Percentiles rank a stretch among this genome's conserved stretches.
Evolutionary conservation across 129 eudicot species (phyloP).

Genomic region (Tagetes erecta): DNA sequence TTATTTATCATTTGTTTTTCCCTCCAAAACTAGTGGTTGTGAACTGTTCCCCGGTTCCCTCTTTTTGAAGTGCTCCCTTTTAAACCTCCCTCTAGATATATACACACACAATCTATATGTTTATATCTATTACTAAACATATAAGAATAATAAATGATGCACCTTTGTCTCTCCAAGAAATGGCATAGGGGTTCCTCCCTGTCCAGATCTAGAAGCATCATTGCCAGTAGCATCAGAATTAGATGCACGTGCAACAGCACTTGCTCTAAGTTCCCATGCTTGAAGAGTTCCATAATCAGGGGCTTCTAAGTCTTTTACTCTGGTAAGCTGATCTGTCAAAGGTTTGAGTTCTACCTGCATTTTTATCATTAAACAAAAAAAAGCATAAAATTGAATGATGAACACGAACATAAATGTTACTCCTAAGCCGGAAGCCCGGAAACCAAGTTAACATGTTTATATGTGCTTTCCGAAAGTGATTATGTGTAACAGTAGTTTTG

Average conservation of each 20-base stretch:
- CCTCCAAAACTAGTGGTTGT: no score
- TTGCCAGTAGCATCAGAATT: slow-evolving; percentile 50
- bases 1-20: no score
- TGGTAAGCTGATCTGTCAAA: slow-evolving; percentile 61
- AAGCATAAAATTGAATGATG: neutral
- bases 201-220: slow-evolving; percentile 58
- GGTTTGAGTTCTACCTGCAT: slow-evolving; percentile 89
- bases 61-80: neutral
- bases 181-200: slow-evolving; percentile 86
- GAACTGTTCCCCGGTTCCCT: no score
- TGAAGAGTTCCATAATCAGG: slow-evolving; percentile 94
- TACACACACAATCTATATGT: neutral
- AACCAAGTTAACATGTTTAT: neutral
- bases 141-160: neutral
- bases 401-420: slow-evolving; percentile 1
- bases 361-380: neutral
- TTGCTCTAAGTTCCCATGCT: slow-evolving; percentile 86
- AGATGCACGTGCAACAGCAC: slow-evolving; percentile 65
- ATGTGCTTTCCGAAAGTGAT: neutral
- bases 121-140: neutral
- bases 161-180: slow-evolving; percentile 93
- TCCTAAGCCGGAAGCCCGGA: neutral
- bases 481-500: neutral
- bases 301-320: slow-evolving; percentile 84
- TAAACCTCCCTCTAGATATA: neutral